Evolutionary conservation across 1,284 basidiomycete genomes (phyloP).

Genomic region (Malassezia pachydermatis): DNA sequence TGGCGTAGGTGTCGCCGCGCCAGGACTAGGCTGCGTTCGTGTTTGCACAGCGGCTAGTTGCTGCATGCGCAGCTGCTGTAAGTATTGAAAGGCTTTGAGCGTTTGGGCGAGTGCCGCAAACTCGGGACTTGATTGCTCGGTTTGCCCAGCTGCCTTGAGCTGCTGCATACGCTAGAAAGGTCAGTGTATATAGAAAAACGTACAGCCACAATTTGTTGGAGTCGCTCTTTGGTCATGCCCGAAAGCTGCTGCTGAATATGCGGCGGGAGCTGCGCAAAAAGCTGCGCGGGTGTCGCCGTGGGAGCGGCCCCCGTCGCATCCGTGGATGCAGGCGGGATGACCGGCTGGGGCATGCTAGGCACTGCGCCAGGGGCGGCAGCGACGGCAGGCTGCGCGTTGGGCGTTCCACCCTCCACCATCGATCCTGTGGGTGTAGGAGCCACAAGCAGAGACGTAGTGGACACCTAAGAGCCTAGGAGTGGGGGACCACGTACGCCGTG

Average conservation of each 20-base stretch:
- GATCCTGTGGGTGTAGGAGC: not conserved
- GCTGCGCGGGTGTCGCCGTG: not conserved
- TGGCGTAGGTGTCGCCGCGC: slow-evolving; percentile 1
- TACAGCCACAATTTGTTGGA: slow-evolving; percentile 35
- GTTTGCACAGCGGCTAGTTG: slow-evolving; percentile 19
- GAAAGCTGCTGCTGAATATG: slow-evolving; percentile 37
- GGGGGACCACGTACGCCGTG: not conserved
- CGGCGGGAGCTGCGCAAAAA: slow-evolving; percentile 17
- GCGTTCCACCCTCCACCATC: slow-evolving; percentile 10
- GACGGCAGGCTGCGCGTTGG: not conserved
- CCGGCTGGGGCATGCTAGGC: not conserved
- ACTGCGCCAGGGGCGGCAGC: not conserved
- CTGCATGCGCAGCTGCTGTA: slow-evolving; percentile 39
- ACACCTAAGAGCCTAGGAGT: not conserved
- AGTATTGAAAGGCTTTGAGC: slow-evolving; percentile 43
- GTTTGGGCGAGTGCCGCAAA: slow-evolving; percentile 45
- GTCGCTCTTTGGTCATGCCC: slow-evolving; percentile 43
- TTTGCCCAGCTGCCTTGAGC: slow-evolving; percentile 48
- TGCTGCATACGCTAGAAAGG: slow-evolving; percentile 44
- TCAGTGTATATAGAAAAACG: slow-evolving; percentile 2
- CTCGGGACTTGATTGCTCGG: slow-evolving; percentile 46
- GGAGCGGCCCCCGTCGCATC: not conserved
- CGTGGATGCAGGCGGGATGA: not conserved
- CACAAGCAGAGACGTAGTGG: not conserved
- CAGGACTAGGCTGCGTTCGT: slow-evolving; percentile 11